A percentile compares a stretch with the other conserved stretches of the same genome.
phyloP scores from a whole-genome alignment of 2,329 filamentous ascomycete species.

The Aspergillus clavatus region DNA sequence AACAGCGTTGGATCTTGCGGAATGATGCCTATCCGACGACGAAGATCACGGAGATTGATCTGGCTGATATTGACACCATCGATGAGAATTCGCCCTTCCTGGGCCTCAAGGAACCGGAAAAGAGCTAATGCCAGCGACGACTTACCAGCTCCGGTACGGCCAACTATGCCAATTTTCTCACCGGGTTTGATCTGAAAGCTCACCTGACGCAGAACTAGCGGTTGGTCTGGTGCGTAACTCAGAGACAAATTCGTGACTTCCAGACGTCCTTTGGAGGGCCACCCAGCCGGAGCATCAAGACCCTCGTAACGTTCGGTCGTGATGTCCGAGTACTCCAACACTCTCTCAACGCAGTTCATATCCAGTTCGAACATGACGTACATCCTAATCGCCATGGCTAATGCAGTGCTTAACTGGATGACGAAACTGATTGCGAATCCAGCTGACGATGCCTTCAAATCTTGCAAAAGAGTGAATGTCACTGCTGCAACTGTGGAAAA shows the following conservation, averaged over 20 bases:
- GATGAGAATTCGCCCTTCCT: conserved; percentile 20
- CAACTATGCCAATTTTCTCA: conserved; percentile 25
- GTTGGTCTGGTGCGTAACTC: conserved; percentile 64
- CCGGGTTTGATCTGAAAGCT: conserved; percentile 19
- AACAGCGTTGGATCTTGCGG: conserved; percentile 79
- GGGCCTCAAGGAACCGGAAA: conserved; percentile 21
- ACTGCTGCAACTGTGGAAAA: conserved; percentile 50
- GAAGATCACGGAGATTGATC: conserved; percentile 49
- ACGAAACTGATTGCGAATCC: conserved; percentile 73
- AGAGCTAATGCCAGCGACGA: conserved; percentile 23
- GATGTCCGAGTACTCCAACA: conserved; percentile 70
- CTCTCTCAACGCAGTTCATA: conserved; percentile 73
- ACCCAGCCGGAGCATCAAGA: conserved; percentile 57
- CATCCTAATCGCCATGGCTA: conserved; percentile 64
- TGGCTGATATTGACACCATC: conserved; percentile 46
- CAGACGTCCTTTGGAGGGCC: conserved; percentile 68
- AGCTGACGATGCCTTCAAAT: conserved; percentile 64
- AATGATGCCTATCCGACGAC: conserved; percentile 70
- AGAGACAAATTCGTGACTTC: conserved; percentile 69
- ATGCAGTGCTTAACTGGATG: conserved; percentile 62
- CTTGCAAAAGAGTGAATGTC: conserved; percentile 58
- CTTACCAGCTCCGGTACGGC: conserved; percentile 29
- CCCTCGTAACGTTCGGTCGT: conserved; percentile 55
- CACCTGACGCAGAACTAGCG: conserved; percentile 28
- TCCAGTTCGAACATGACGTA: conserved; percentile 70